Conservation (phyloP, 2,329 filamentous ascomycete genomes). For the Aureobasidium uvarum region DNA sequence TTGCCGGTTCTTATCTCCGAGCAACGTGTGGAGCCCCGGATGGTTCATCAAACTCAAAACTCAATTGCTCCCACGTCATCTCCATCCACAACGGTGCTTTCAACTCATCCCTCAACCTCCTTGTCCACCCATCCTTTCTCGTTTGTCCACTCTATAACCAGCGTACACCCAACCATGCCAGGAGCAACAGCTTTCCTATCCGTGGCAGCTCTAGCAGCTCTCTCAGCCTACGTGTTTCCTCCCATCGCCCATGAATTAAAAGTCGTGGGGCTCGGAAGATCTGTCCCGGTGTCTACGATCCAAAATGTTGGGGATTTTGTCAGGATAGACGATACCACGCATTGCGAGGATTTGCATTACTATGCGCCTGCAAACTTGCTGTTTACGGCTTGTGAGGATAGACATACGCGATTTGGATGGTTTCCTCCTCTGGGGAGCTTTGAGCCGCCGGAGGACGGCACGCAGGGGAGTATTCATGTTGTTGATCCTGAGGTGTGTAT, state of each 20-base stretch:
- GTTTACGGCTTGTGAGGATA: constrained; percentile 58
- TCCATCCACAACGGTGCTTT: not conserved
- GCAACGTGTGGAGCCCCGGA: not conserved
- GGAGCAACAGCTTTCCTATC: not conserved
- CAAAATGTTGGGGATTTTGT: constrained; percentile 32
- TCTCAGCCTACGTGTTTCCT: not conserved
- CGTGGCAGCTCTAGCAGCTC: constrained; percentile 4
- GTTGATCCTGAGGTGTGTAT: constrained; percentile 54
- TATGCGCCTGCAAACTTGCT: constrained; percentile 50
- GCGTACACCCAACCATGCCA: not conserved
- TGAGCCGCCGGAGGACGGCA: constrained; percentile 41
- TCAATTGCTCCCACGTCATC: not conserved
- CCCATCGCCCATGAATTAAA: constrained; percentile 1
- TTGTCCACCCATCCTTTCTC: not conserved
- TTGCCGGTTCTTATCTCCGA: not conserved
- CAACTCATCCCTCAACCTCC: not conserved
- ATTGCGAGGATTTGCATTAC: constrained; percentile 62
- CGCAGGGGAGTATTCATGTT: constrained; percentile 51
- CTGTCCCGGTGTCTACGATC: not conserved
- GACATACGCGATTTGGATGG: constrained; percentile 49
- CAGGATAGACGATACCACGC: constrained; percentile 48
- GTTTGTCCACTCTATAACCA: not conserved
- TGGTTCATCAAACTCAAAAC: constrained; percentile 7
- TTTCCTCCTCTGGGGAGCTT: constrained; percentile 52
- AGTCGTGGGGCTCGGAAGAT: constrained; percentile 4